Evolutionary conservation across 2,329 filamentous ascomycete genomes (phyloP).

Genomic region (Mollisia scopiformis): DNA sequence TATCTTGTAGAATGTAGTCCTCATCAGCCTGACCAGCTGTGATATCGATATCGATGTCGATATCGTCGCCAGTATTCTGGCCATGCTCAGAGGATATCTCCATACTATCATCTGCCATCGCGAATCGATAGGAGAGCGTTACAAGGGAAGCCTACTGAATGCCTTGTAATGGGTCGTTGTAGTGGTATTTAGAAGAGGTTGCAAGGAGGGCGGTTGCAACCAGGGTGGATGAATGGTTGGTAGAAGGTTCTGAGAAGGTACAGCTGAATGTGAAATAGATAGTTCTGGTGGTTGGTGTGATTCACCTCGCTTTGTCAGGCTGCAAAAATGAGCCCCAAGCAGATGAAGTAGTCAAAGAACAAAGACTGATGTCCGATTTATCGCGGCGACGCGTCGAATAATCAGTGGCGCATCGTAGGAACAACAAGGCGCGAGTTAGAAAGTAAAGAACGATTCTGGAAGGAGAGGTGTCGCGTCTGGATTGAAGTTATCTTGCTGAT

Average conservation of each 20-base stretch:
- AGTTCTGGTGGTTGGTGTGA: background rate
- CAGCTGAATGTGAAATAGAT: background rate
- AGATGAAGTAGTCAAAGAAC: background rate
- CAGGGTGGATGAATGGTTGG: too few relatives aligned
- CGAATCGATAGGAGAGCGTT: slow-evolving; percentile 1
- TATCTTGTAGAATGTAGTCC: slow-evolving; percentile 60
- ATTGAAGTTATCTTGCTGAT: background rate
- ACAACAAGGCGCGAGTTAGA: background rate
- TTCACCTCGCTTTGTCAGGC: background rate
- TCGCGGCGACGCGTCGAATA: background rate
- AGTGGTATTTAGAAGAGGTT: background rate
- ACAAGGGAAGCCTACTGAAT: background rate
- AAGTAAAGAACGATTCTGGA: background rate
- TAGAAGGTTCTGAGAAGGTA: background rate
- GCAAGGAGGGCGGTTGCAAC: too few relatives aligned
- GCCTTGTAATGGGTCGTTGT: background rate
- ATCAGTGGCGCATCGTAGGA: background rate
- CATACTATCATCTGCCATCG: slow-evolving; percentile 50
- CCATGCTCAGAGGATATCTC: slow-evolving; percentile 54
- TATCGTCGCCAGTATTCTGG: slow-evolving; percentile 41
- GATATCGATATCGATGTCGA: slow-evolving; percentile 60
- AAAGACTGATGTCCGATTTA: background rate
- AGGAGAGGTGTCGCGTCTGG: background rate
- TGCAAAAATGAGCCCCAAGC: background rate
- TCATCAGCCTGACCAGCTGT: slow-evolving; percentile 49